Conservation (phyloP, 768 basidiomycete species). For the Boletus fagicola region DNA sequence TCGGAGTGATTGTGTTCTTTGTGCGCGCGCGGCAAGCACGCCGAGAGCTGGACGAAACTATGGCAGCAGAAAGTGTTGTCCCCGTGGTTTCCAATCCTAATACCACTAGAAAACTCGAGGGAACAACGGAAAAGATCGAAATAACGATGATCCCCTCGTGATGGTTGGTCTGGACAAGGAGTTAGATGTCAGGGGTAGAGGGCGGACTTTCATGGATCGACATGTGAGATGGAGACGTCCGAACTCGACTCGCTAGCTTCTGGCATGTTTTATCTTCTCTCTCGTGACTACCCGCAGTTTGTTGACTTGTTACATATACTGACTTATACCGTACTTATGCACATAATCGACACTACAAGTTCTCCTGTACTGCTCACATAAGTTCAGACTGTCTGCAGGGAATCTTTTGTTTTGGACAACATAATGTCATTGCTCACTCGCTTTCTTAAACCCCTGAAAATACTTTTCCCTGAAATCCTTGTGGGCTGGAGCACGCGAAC, state of each 20-base stretch:
- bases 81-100: background rate
- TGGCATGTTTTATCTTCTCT: background rate
- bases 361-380: background rate
- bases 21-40: conserved; percentile 61
- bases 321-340: background rate
- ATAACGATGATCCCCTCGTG: background rate
- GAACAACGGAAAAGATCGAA: background rate
- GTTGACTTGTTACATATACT: background rate
- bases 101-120: background rate
- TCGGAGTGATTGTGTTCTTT: conserved; percentile 45
- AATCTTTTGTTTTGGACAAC: background rate
- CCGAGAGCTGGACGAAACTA: conserved; percentile 60
- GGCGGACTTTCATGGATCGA: background rate
- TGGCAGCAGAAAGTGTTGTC: conserved; percentile 18
- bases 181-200: background rate
- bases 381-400: background rate
- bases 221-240: background rate
- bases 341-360: background rate
- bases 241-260: background rate
- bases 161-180: background rate
- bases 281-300: background rate
- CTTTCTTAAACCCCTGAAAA: conserved; percentile 74
- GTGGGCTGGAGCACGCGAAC: conserved; percentile 73
- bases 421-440: conserved; percentile 10
- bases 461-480: conserved; percentile 87